Conservation (phyloP, 192 early-diverging fungal genomes). For the Entomortierella beljakovae region DNA sequence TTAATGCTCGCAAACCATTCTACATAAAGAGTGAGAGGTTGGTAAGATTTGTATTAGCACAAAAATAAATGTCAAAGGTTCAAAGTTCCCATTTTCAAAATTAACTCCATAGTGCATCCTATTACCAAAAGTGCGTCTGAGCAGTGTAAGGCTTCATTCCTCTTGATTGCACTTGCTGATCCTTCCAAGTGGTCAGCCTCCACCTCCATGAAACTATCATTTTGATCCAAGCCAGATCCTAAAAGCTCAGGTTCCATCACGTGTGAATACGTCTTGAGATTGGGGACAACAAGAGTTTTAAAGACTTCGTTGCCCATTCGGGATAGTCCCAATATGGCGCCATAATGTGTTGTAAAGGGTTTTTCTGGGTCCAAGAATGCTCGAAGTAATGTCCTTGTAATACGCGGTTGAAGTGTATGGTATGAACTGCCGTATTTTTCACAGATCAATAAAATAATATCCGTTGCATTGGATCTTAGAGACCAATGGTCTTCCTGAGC, state of each 20-base stretch:
- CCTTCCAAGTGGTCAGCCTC: slow-evolving; percentile 7
- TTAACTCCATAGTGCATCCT: not conserved
- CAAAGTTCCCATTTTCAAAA: not conserved
- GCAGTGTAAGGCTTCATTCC: slow-evolving; percentile 57
- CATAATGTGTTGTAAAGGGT: slow-evolving; percentile 87
- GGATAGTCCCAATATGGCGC: slow-evolving; percentile 84
- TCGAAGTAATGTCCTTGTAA: slow-evolving; percentile 88
- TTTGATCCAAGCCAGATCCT: slow-evolving; percentile 6
- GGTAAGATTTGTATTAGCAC: not conserved
- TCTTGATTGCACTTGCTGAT: not conserved
- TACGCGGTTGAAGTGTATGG: slow-evolving; percentile 88
- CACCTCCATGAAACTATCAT: slow-evolving; percentile 29
- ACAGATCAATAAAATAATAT: slow-evolving; percentile 80
- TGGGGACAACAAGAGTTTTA: slow-evolving; percentile 78
- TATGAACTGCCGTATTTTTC: slow-evolving; percentile 82
- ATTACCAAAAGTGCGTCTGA: slow-evolving; percentile 64
- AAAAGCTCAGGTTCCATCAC: slow-evolving; percentile 54
- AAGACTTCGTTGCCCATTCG: slow-evolving; percentile 85
- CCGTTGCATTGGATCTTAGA: slow-evolving; percentile 81
- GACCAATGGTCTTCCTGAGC: slow-evolving; percentile 84
- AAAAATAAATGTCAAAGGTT: not conserved
- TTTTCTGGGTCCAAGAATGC: slow-evolving; percentile 92
- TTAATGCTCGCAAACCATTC: slow-evolving; percentile 25
- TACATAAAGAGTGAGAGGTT: slow-evolving; percentile 3
- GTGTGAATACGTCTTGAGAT: slow-evolving; percentile 73